Conservation (phyloP, 1,139 yeast species). For the Geotrichum europaeum region DNA sequence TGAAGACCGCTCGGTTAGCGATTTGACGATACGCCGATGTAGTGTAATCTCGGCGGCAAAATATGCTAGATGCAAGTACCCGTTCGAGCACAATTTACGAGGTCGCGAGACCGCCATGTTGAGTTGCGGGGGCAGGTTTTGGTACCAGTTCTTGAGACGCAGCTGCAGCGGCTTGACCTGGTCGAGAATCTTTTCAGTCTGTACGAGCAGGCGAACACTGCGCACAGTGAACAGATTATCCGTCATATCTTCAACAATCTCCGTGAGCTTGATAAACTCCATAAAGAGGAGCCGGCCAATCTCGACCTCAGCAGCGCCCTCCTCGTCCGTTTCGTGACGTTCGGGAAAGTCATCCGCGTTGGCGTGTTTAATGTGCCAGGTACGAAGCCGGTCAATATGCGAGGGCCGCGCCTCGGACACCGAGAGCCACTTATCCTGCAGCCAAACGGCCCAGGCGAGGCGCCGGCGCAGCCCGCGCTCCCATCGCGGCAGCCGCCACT, state of each 20-base stretch:
- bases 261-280: constrained; percentile 61
- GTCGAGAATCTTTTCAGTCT: constrained; percentile 60
- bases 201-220: constrained; percentile 51
- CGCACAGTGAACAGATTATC: constrained; percentile 64
- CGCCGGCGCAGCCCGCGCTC: constrained; percentile 79
- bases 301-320: constrained; percentile 55
- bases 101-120: constrained; percentile 46
- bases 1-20: constrained; percentile 33
- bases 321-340: constrained; percentile 40
- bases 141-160: constrained; percentile 76
- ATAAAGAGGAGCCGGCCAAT: constrained; percentile 67
- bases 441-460: constrained; percentile 87
- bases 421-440: constrained; percentile 85
- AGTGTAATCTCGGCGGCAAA: constrained; percentile 82
- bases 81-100: constrained; percentile 46
- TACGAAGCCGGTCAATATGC: constrained; percentile 39
- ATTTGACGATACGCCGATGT: constrained; percentile 70
- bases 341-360: constrained; percentile 33
- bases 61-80: constrained; percentile 74
- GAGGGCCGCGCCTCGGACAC: constrained; percentile 75
- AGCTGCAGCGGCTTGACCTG: constrained; percentile 83
- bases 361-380: constrained; percentile 28
- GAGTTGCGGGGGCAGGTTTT: constrained; percentile 61
- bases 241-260: constrained; percentile 65
- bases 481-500: constrained; percentile 91